Evolutionary conservation across 768 basidiomycete species (phyloP), one percentile per base, ranked within the genome.

Genomic region (Naganishia antarctica): DNA sequence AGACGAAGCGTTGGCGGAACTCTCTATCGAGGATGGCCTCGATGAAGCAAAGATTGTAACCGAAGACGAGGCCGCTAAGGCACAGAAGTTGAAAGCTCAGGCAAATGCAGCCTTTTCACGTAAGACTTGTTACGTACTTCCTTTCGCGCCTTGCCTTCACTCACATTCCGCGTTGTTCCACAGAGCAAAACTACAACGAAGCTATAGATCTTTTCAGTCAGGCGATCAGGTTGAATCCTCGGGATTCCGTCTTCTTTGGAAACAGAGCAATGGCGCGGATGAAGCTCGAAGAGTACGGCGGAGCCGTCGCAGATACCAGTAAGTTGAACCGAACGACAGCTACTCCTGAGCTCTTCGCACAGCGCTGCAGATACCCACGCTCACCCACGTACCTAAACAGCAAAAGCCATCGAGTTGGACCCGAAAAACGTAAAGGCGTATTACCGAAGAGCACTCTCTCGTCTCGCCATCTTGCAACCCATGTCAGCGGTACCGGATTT

Each of bases 211-310:
- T 96, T 40, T 99, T 98, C 76, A 83, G 87, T 2, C 79, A 85
- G 40, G 90, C 94, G 1, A 88, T 98, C 69, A 85, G 87, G 68
- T 83, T 86, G 73, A 92, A 99, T 74, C 92, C 91, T 0, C 80
- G 81, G 61, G 94, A 97, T 71, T 80, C 91, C 59, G 92, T 91
- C 15, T 78, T 94, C 59, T 98, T 90, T 88, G 92, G 88, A 74
- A 98, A 98, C 78, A 84, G 94, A 40, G 91, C 96, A 1, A 89
- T 91, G 78, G 84, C 89, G 15, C 84, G 94, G 57, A 90, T 93
- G 78, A 96, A 90, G 79, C 78, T 98, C 61, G 81, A 99, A 76
- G 87, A 99, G 79, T 87, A 88, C 71, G 96, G 96, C 3, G 91
- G 92, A 73, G 96, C 92, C 16, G 83, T 94, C 28, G 80, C 81